Percentiles rank a stretch among this genome's conserved stretches.
Conservation (phyloP, 768 basidiomycete genomes). For the Neoboletus magnificus region DNA sequence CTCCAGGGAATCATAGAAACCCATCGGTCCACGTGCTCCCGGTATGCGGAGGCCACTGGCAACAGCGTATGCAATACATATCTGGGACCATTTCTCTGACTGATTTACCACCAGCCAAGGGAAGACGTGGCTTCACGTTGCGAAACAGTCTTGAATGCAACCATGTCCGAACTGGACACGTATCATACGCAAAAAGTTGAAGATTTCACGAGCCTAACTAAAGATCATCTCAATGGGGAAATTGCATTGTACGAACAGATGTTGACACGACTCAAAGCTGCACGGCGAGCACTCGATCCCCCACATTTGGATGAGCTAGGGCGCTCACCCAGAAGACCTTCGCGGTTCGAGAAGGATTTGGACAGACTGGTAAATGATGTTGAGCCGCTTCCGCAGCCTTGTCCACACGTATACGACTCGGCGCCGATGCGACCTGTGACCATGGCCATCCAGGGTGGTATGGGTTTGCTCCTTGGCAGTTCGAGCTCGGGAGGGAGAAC, state of each 20-base stretch:
- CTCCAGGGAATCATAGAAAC: conserved; percentile 68
- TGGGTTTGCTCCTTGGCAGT: conserved; percentile 57
- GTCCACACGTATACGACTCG: conserved; percentile 76
- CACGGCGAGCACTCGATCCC: conserved; percentile 52
- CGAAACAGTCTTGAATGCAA: conserved; percentile 85
- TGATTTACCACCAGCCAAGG: conserved; percentile 41
- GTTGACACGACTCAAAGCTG: conserved; percentile 53
- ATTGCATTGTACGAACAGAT: conserved; percentile 75
- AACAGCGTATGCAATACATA: conserved; percentile 23
- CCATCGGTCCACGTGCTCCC: conserved; percentile 62
- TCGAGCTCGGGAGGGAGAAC: conserved; percentile 34
- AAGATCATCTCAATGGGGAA: conserved; percentile 74
- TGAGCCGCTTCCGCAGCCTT: conserved; percentile 62
- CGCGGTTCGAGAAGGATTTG: conserved; percentile 74
- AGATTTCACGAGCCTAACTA: conserved; percentile 57
- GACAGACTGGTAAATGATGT: conserved; percentile 46
- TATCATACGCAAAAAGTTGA: conserved; percentile 73
- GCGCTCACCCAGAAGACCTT: conserved; percentile 54
- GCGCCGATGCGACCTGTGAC: conserved; percentile 73
- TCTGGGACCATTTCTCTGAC: background rate
- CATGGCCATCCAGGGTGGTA: conserved; percentile 70
- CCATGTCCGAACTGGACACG: conserved; percentile 84
- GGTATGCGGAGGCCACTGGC: conserved; percentile 54
- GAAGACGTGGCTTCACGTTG: conserved; percentile 70
- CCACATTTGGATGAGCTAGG: conserved; percentile 48